These are phyloP conservation scores for Hypoxylon rickii DNA, from an alignment of 495 filamentous ascomycete species.

Conservation along the genomic window DNA sequence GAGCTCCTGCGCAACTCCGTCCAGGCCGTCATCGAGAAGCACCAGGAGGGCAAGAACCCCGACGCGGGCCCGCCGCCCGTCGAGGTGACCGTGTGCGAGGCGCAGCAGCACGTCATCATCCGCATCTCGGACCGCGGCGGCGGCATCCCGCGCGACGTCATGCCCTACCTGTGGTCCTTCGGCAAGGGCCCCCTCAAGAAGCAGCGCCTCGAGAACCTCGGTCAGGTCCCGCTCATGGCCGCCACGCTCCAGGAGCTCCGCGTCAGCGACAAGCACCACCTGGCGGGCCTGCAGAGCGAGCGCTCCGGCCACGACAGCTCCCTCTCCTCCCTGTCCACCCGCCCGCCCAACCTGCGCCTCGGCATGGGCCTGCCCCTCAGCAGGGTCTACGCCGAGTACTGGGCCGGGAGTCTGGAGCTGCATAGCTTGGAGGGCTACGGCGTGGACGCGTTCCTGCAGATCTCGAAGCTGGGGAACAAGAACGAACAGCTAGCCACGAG, in stretches of 20 bases:
- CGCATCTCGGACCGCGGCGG: slow-evolving; percentile 94
- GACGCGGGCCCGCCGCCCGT: slow-evolving; percentile 71
- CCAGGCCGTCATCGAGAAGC: slow-evolving; percentile 82
- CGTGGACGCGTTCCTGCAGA: slow-evolving; percentile 96
- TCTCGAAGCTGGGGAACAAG: slow-evolving; percentile 97
- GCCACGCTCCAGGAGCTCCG: slow-evolving; percentile 90
- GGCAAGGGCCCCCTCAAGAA: slow-evolving; percentile 82
- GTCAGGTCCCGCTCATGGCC: slow-evolving; percentile 86
- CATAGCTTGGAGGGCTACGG: slow-evolving; percentile 96
- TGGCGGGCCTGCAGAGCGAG: slow-evolving; percentile 72
- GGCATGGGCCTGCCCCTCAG: slow-evolving; percentile 95
- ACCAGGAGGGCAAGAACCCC: slow-evolving; percentile 36
- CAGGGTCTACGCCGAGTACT: slow-evolving; percentile 96
- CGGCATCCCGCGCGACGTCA: slow-evolving; percentile 79
- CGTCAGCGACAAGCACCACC: slow-evolving; percentile 80
- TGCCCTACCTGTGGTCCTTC: slow-evolving; percentile 96
- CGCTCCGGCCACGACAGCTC: slow-evolving; percentile 58
- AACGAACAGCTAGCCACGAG: slow-evolving; percentile 93
- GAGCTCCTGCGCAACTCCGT: slow-evolving; percentile 95
- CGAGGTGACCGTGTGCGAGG: slow-evolving; percentile 92
- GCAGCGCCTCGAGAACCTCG: slow-evolving; percentile 77
- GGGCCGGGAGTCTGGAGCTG: slow-evolving; percentile 90
- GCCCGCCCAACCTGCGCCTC: slow-evolving; percentile 84
- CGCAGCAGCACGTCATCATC: slow-evolving; percentile 93
- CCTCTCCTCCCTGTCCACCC: slow-evolving; percentile 73